Conservation (phyloP, 805 yeast species). For the Tetrapisispora phaffii region DNA sequence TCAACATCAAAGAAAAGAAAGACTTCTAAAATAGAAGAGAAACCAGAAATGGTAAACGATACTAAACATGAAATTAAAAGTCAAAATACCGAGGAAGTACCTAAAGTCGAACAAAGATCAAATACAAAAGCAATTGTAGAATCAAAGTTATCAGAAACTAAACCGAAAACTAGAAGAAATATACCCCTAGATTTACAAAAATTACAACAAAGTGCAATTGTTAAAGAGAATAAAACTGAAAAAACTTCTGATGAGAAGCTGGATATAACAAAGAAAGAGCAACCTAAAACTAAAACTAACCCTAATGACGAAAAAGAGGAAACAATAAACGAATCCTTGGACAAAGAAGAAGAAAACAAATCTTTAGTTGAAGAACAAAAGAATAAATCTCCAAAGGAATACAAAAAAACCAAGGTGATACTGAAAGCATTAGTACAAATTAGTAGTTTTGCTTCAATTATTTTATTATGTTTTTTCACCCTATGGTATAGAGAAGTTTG, state of each 20-base stretch:
- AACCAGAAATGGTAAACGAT: background rate
- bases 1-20: background rate
- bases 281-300: too few species aligned
- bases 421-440: background rate
- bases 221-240: background rate
- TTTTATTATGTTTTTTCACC: constrained; percentile 18
- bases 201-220: background rate
- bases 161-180: background rate
- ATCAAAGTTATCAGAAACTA: too few species aligned
- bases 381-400: background rate
- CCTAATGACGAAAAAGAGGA: background rate
- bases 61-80: background rate
- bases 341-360: background rate
- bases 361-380: background rate
- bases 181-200: constrained; percentile 3
- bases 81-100: background rate
- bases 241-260: background rate
- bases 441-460: background rate
- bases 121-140: background rate
- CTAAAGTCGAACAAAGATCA: too few species aligned
- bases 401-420: background rate
- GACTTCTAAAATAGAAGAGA: background rate
- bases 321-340: background rate
- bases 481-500: constrained; percentile 58
- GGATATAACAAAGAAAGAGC: background rate